A percentile compares a stretch with the other conserved stretches of the same genome.
Conservation (phyloP, 2,329 filamentous ascomycete genomes). For the Microcera coccophila region DNA sequence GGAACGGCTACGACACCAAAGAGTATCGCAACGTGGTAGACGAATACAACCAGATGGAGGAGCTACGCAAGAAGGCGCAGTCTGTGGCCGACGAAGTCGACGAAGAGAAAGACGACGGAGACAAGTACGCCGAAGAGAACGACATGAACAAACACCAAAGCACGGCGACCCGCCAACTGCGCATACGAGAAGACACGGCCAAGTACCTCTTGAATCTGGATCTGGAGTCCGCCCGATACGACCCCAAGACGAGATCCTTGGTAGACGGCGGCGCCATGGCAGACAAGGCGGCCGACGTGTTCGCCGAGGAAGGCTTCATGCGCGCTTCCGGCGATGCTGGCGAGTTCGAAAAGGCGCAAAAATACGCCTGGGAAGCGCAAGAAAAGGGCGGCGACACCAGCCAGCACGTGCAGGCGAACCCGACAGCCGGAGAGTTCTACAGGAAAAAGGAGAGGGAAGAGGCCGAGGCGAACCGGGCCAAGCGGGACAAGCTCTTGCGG, state of each 20-base stretch:
- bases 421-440: conserved; percentile 82
- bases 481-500: conserved; percentile 65
- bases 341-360: conserved; percentile 85
- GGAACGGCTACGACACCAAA: conserved; percentile 93
- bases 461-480: conserved; percentile 62
- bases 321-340: conserved; percentile 84
- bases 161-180: conserved; percentile 83
- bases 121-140: conserved; percentile 87
- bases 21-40: conserved; percentile 86
- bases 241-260: conserved; percentile 91
- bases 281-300: conserved; percentile 75
- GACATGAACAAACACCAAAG: conserved; percentile 94
- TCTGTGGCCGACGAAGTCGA: conserved; percentile 47
- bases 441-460: conserved; percentile 78
- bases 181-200: conserved; percentile 92
- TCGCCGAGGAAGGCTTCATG: conserved; percentile 91
- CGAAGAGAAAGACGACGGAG: conserved; percentile 54
- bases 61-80: conserved; percentile 58
- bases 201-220: conserved; percentile 96
- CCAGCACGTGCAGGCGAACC: conserved; percentile 91
- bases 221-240: conserved; percentile 93
- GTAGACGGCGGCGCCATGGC: conserved; percentile 77
- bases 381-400: conserved; percentile 74
- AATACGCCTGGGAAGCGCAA: conserved; percentile 93
- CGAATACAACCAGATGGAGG: conserved; percentile 82